These are phyloP conservation scores for Boletus sensibilis DNA, from an alignment of 768 basidiomycete species.

Conservation along the genomic window DNA sequence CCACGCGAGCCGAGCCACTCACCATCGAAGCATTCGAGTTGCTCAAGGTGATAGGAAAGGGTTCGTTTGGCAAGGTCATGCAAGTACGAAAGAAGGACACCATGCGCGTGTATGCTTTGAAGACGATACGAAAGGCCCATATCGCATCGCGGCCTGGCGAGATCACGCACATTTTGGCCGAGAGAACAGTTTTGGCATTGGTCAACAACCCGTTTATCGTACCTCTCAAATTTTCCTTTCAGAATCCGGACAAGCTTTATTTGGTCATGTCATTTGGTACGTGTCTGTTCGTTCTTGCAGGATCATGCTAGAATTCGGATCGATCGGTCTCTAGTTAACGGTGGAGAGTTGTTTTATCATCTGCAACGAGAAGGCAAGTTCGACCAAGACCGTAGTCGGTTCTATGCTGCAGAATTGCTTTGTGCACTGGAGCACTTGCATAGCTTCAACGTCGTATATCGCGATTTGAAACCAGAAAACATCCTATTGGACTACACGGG, in stretches of 20 bases:
- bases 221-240: constrained; percentile 98
- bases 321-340: constrained; percentile 64
- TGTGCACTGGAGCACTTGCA: constrained; percentile 95
- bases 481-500: constrained; percentile 97
- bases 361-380: constrained; percentile 96
- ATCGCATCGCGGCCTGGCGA: constrained; percentile 95
- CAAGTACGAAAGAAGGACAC: constrained; percentile 99
- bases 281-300: constrained; percentile 21
- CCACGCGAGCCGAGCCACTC: constrained; percentile 74
- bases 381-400: constrained; percentile 88
- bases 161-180: constrained; percentile 96
- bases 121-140: constrained; percentile 97
- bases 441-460: constrained; percentile 97
- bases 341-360: constrained; percentile 97
- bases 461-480: constrained; percentile 97
- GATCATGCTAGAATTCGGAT: background rate
- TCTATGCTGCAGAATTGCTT: constrained; percentile 97
- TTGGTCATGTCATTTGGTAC: constrained; percentile 93
- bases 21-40: constrained; percentile 98
- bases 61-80: constrained; percentile 98
- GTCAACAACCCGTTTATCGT: constrained; percentile 99
- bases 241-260: constrained; percentile 96
- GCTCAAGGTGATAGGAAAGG: constrained; percentile 97
- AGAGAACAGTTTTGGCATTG: constrained; percentile 92
- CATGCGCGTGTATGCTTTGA: constrained; percentile 94